These are phyloP conservation scores for Podila verticillata DNA, from an alignment of 192 early-diverging fungal species.

Conservation along the genomic window DNA sequence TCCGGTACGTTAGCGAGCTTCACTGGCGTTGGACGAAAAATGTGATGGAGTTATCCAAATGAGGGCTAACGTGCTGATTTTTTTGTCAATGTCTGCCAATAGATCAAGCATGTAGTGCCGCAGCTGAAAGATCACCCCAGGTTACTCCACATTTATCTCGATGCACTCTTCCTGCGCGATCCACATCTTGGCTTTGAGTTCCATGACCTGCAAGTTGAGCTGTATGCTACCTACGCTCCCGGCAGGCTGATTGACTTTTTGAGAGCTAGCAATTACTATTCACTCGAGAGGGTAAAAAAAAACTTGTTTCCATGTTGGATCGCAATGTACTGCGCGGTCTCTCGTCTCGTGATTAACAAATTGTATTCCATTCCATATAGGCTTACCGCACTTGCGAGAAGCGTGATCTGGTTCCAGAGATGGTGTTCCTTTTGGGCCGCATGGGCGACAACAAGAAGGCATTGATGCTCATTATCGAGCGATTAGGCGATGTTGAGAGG, in stretches of 20 bases:
- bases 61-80: not conserved
- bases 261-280: slow-evolving; percentile 78
- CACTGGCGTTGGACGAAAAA: not conserved
- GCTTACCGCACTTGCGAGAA: slow-evolving; percentile 86
- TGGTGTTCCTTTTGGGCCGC: slow-evolving; percentile 96
- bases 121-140: slow-evolving; percentile 68
- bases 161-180: slow-evolving; percentile 84
- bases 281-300: slow-evolving; percentile 78
- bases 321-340: slow-evolving; percentile 2
- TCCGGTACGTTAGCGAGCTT: slow-evolving; percentile 59
- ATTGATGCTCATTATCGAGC: slow-evolving; percentile 91
- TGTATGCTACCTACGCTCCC: slow-evolving; percentile 93
- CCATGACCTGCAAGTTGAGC: slow-evolving; percentile 81
- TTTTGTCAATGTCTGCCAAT: not conserved
- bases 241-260: slow-evolving; percentile 85
- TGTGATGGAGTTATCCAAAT: not conserved
- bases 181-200: slow-evolving; percentile 75
- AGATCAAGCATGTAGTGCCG: slow-evolving; percentile 73
- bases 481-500: slow-evolving; percentile 87
- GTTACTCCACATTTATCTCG: slow-evolving; percentile 90
- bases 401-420: slow-evolving; percentile 92
- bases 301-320: not conserved
- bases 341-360: too few species aligned
- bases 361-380: slow-evolving; percentile 29
- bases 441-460: slow-evolving; percentile 97